Evolutionary conservation across 1,139 yeast species (phyloP), one percentile per base, ranked within the genome.

Genomic region (Debaryomyces singareniensis): DNA sequence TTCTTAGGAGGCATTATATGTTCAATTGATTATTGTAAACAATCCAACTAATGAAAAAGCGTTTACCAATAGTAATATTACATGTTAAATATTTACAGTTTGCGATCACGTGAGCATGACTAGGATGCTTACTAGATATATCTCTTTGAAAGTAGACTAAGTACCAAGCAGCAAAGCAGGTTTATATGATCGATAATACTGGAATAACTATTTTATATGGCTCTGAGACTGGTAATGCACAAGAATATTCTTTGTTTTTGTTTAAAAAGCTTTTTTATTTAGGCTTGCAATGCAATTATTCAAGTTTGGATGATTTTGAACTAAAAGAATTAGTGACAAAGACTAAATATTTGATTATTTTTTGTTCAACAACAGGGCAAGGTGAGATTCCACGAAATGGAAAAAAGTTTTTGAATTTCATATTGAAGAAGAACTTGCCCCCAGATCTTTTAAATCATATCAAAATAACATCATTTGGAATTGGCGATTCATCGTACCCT

Each of bases 401-500:
- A 2, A 63, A 68, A 38, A 68, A 67, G 34, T 74, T 89, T 39
- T 83, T 95, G 94, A 68, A 70, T 41, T 76, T 81, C 36, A 53
- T 91, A 39, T 69, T 86, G 36, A 73, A 74, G 46, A 75, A 69
- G 48, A 78, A 75, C 40, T 68, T 91, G 5, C 91, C 95, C 0
- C 25, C 42, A 1, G 76, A 76, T 45, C 58, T 86, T 27, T 59
- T 89, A 25, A 68, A 69, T 35, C 85, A 80, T 47, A 47, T 85
- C 10, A 52, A 62, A 18, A 67, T 87, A 39, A 74, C 91, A 3
- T 70, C 87, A 2, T 79, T 91, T 49, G 99, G 98, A 0, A 59
- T 93, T 2, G 99, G 99, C n/a, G 97, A 91, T 51, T 80, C 96
- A 0, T 81, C 95, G 2, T 91, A 91, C 49, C 82, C 94, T 3